phyloP scores from a whole-genome alignment of 306 rosid genomes.

The Prunus persica region DNA sequence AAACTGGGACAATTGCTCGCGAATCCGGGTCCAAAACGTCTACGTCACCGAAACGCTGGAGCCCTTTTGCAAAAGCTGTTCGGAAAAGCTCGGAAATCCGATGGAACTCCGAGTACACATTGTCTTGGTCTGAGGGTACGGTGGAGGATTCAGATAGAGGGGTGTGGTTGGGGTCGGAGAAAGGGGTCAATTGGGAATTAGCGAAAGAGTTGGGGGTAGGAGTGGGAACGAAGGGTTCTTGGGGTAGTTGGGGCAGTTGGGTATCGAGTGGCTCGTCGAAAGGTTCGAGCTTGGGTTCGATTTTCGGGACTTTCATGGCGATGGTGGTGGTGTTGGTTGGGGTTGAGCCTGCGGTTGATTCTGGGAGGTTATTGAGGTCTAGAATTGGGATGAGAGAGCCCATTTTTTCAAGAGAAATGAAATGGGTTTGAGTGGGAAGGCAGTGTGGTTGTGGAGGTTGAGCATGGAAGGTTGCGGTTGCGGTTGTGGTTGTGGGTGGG shows the following conservation, averaged over 20 bases:
- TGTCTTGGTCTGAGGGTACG: conserved; percentile 26
- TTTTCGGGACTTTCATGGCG: conserved; percentile 36
- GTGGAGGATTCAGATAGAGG: conserved; percentile 31
- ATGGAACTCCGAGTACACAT: conserved; percentile 50
- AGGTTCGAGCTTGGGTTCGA: conserved; percentile 78
- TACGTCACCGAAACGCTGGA: conserved; percentile 26
- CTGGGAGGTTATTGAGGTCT: conserved; percentile 51
- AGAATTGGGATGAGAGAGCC: conserved; percentile 51
- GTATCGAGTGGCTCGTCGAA: conserved; percentile 37
- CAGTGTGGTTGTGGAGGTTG: conserved; percentile 8
- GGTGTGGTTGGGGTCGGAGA: conserved; percentile 3
- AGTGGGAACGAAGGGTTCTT: conserved; percentile 19
- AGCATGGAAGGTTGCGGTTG: conserved; percentile 14
- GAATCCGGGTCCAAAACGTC: conserved; percentile 42
- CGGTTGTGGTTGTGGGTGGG: background rate
- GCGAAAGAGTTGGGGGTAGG: conserved; percentile 22
- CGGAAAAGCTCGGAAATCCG: conserved; percentile 59
- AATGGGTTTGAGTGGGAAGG: conserved; percentile 1
- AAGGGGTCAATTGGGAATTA: conserved; percentile 18
- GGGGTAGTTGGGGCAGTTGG: conserved; percentile 14
- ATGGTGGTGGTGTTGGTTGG: background rate
- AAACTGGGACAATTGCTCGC: conserved; percentile 63
- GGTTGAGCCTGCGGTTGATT: conserved; percentile 35
- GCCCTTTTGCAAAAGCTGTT: conserved; percentile 40
- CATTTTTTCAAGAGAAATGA: conserved; percentile 26